Conservation (phyloP, 768 basidiomycete genomes). For the Termitomyces titanicus region DNA sequence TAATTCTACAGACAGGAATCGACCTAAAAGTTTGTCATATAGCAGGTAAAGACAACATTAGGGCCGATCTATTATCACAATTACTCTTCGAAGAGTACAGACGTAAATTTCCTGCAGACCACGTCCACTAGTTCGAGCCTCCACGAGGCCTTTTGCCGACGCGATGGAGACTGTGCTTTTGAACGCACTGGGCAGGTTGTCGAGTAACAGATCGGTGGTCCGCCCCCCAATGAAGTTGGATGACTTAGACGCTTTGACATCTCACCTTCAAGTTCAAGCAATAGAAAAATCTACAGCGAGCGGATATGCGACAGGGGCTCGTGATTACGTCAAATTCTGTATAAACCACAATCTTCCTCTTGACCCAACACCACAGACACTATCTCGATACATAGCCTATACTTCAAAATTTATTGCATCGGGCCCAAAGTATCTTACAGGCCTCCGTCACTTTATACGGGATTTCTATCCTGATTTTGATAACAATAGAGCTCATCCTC, state of each 20-base stretch:
- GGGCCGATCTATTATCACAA: neutral
- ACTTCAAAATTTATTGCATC: constrained; percentile 2
- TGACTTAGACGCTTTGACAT: too few species aligned
- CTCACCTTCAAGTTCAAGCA: neutral
- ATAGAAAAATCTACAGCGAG: too few species aligned
- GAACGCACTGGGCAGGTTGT: neutral
- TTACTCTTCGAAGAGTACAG: neutral
- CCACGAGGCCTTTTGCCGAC: neutral
- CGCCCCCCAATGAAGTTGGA: too few species aligned
- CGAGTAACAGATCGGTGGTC: too few species aligned
- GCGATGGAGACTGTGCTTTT: neutral
- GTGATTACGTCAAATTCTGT: neutral
- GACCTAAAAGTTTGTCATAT: neutral
- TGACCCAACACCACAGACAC: too few species aligned
- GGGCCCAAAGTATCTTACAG: constrained; percentile 18
- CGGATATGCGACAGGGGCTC: too few species aligned
- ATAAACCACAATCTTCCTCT: constrained; percentile 3
- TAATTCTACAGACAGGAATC: neutral
- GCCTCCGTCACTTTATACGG: neutral
- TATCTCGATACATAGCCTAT: too few species aligned
- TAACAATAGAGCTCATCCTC: neutral
- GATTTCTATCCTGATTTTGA: neutral
- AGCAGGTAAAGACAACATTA: neutral
- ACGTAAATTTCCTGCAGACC: constrained; percentile 6
- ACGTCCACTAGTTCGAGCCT: neutral